Evolutionary conservation across 805 yeast genomes (phyloP).

Genomic region (Starmerella kuoi): DNA sequence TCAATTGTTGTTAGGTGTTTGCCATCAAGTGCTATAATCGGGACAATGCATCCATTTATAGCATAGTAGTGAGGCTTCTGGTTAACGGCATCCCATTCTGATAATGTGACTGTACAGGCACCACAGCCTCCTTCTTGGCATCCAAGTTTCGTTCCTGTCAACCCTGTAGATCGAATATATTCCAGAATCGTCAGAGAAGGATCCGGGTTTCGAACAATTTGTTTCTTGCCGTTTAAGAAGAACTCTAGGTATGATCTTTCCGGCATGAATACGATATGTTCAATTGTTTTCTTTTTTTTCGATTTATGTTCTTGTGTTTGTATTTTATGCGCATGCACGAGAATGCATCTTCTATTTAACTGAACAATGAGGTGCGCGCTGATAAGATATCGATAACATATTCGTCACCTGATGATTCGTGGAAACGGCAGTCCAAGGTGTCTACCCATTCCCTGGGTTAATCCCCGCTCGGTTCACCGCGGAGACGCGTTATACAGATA

Average conservation of each 20-base stretch:
- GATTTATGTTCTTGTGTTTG: too few species aligned
- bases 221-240: conserved; percentile 33
- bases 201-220: conserved; percentile 31
- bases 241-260: conserved; percentile 22
- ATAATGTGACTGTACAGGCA: conserved; percentile 38
- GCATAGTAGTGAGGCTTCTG: conserved; percentile 30
- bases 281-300: too few species aligned
- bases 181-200: conserved; percentile 37
- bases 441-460: too few species aligned
- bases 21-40: conserved; percentile 36
- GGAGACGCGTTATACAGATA: too few species aligned
- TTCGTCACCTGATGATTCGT: too few species aligned
- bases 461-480: too few species aligned
- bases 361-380: too few species aligned
- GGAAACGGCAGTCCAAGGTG: too few species aligned
- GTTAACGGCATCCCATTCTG: conserved; percentile 26
- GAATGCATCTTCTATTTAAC: too few species aligned
- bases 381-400: too few species aligned
- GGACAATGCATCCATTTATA: conserved; percentile 38
- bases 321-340: too few species aligned
- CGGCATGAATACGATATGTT: not conserved
- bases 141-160: conserved; percentile 38
- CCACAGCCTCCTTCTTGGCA: conserved; percentile 44
- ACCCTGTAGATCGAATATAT: conserved; percentile 31
- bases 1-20: conserved; percentile 38